These are phyloP conservation scores for Paramyrothecium sp. DNA, from an alignment of 2,329 filamentous ascomycete genomes.

Conservation along the genomic window DNA sequence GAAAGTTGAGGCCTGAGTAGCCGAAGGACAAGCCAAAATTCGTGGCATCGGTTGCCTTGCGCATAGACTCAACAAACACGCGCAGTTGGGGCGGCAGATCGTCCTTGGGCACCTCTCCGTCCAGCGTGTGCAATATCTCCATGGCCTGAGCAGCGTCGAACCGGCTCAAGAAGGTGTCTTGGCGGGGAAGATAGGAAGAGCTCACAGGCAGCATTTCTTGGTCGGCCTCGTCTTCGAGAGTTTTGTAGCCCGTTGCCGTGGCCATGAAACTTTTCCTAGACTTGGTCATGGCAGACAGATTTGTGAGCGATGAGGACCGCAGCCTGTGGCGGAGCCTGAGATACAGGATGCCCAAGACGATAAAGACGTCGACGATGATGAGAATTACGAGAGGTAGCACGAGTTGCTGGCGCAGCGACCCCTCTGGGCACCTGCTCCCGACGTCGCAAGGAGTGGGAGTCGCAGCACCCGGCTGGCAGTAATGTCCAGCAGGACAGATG, in stretches of 20 bases:
- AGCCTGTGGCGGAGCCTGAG: conserved; percentile 16
- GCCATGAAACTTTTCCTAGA: conserved; percentile 26
- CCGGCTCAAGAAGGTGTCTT: conserved; percentile 23
- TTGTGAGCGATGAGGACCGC: conserved; percentile 10
- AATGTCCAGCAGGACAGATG: conserved; percentile 44
- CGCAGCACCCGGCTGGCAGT: conserved; percentile 48
- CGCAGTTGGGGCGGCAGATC: conserved; percentile 35
- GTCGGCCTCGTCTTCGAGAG: conserved; percentile 30
- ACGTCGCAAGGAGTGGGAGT: conserved; percentile 44
- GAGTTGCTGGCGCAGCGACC: conserved; percentile 38
- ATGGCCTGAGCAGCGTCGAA: conserved; percentile 36
- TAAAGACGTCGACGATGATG: conserved; percentile 38
- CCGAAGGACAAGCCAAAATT: conserved; percentile 53
- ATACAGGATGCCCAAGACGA: conserved; percentile 29
- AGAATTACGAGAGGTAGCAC: conserved; percentile 42
- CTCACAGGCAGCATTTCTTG: conserved; percentile 33
- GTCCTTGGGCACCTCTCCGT: conserved; percentile 10
- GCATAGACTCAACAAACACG: conserved; percentile 52
- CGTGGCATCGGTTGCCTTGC: conserved; percentile 46
- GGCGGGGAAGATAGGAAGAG: conserved; percentile 24
- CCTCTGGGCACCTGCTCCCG: conserved; percentile 45
- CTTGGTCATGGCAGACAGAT: conserved; percentile 13
- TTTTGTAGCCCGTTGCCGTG: conserved; percentile 30
- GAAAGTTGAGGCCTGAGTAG: conserved; percentile 48
- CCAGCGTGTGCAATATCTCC: conserved; percentile 24